phyloP scores from a whole-genome alignment of 805 yeast genomes.

The Dipodascopsis tothii region DNA sequence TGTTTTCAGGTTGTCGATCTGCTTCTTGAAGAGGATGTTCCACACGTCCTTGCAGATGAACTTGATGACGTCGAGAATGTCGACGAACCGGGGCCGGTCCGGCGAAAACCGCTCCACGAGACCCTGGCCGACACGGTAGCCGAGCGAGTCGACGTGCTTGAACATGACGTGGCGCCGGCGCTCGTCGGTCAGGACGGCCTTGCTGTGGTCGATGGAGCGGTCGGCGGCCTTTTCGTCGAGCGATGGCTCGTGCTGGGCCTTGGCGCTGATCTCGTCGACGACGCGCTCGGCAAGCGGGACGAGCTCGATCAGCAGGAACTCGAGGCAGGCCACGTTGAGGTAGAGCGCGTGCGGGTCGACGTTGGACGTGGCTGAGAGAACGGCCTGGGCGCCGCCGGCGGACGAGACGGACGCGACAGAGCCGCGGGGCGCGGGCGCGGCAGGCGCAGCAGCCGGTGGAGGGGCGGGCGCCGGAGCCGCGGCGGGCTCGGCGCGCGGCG shows the following conservation, averaged over 20 bases:
- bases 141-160: slow-evolving; percentile 56
- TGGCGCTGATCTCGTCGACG: slow-evolving; percentile 39
- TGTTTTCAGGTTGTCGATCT: slow-evolving; percentile 84
- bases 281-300: slow-evolving; percentile 66
- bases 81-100: slow-evolving; percentile 44
- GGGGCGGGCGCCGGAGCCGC: too few relatives aligned
- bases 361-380: not conserved
- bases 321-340: slow-evolving; percentile 52
- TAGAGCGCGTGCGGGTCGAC: slow-evolving; percentile 25
- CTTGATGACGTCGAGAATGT: slow-evolving; percentile 77
- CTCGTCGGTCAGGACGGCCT: slow-evolving; percentile 1
- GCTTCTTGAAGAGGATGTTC: slow-evolving; percentile 72
- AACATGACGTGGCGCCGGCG: slow-evolving; percentile 43
- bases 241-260: slow-evolving; percentile 21
- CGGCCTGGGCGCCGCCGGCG: not conserved
- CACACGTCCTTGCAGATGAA: slow-evolving; percentile 89
- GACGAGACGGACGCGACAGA: too few relatives aligned
- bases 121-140: slow-evolving; percentile 61
- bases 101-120: slow-evolving; percentile 42
- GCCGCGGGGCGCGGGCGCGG: too few relatives aligned
- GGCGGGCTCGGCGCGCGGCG: too few relatives aligned
- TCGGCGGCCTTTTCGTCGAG: slow-evolving; percentile 7
- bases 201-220: slow-evolving; percentile 8
- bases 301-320: slow-evolving; percentile 64
- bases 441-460: too few relatives aligned